Base-by-base conservation (phyloP, 192 early-diverging fungal genomes). In the Podila epicladia region DNA sequence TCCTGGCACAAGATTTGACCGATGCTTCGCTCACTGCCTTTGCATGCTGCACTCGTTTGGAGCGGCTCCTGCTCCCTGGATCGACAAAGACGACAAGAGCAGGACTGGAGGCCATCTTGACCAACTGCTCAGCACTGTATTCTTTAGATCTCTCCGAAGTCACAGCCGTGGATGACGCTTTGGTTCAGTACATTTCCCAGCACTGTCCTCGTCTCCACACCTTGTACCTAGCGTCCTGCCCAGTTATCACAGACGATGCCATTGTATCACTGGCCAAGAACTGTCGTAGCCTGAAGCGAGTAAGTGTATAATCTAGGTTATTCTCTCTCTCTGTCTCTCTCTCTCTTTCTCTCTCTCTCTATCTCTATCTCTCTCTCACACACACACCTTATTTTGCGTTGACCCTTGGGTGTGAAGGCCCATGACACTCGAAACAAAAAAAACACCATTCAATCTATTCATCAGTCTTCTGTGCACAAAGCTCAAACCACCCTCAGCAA, bases 71-170 rank as follows among this genome's bases (percentile, higher is more conserved):
- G 1, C 58, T 90, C 22, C 76, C 85, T 13, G 87, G 86, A 24
- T 88, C 87, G 29, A 67, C 51, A 26, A 83, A 72, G 53, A 58
- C 85, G 2, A 88, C 87, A 12, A 86, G 87, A 65, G 55, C 59
- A 3, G 87, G 85, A 3, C 62, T 90, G n/a, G 58, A 80, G 50
- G 71, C 61, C 26, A 79, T 90, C 26, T 45, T 90, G 38, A 70
- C 76, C 9, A 71, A 62, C 41, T 74, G 82, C 32, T 66, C 70
- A 11, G 72, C 69, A 13, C 53, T 90, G 29, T 74, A 87, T 13
- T 84, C 89, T 9, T 58, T 90, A 12, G 89, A 90, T 67, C 74
- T 90, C 29, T 86, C 82, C 37, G 89, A 88, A 28, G 71, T 88
- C 15, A 69, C 71, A 17, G 75, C 82, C 32, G 69, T 89, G 20